Conservation (phyloP, 2,329 filamentous ascomycete genomes). For the Diaporthe longicolla region DNA sequence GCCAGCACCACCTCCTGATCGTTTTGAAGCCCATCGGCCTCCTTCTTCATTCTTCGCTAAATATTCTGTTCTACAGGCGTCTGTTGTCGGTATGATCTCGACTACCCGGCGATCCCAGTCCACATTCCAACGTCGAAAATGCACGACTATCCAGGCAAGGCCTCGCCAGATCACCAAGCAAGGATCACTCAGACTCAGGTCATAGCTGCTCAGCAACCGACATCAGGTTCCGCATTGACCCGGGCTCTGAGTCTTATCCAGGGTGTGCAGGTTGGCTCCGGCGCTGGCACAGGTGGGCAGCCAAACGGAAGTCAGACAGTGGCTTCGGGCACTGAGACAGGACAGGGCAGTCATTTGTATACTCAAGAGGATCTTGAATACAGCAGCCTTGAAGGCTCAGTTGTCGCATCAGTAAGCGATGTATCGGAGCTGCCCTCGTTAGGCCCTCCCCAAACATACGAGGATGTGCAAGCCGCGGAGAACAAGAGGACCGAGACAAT, state of each 20-base stretch:
- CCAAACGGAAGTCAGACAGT: not conserved
- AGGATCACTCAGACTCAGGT: not conserved
- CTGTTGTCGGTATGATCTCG: not conserved
- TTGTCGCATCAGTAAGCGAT: too few relatives aligned
- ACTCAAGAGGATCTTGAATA: too few relatives aligned
- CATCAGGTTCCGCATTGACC: too few relatives aligned
- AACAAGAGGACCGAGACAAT: not conserved
- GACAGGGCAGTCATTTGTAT: rapidly evolving
- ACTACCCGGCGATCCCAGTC: not conserved
- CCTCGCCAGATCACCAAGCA: not conserved
- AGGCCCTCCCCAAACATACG: not conserved
- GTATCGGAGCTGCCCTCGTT: too few relatives aligned
- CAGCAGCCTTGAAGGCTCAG: too few relatives aligned
- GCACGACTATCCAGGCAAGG: not conserved
- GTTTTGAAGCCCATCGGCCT: not conserved
- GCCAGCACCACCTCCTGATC: not conserved
- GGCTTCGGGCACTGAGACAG: not conserved
- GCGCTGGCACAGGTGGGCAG: not conserved
- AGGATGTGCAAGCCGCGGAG: not conserved
- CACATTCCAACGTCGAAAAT: not conserved
- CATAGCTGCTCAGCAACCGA: not conserved
- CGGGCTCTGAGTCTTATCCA: not conserved
- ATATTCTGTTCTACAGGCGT: not conserved
- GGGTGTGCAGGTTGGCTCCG: not conserved
- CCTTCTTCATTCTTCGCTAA: not conserved